Conservation (phyloP, 768 basidiomycete species). For the Leucocoprinus sp. region DNA sequence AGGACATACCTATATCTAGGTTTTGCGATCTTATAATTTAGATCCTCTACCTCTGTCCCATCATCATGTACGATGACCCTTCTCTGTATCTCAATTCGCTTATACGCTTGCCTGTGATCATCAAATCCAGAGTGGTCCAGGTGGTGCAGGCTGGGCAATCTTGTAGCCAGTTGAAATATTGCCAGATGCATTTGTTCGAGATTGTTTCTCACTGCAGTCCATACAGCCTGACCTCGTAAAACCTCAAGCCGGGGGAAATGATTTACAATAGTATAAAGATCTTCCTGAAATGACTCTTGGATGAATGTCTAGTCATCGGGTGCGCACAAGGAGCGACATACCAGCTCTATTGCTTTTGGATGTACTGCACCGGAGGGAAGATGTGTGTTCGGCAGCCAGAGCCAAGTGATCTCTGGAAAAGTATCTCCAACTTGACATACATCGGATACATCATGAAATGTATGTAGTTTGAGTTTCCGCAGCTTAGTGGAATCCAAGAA, state of each 20-base stretch:
- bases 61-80: slow-evolving; percentile 11
- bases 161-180: slow-evolving; percentile 30
- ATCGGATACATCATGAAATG: slow-evolving; percentile 21
- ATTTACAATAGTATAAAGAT: slow-evolving; percentile 33
- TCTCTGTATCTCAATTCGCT: slow-evolving; percentile 31
- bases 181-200: slow-evolving; percentile 32
- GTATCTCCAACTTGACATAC: slow-evolving; percentile 25
- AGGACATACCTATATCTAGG: slow-evolving; percentile 23
- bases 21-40: slow-evolving; percentile 26
- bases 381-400: slow-evolving; percentile 27
- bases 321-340: slow-evolving; percentile 13
- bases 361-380: slow-evolving; percentile 15
- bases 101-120: slow-evolving; percentile 24
- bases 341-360: slow-evolving; percentile 20
- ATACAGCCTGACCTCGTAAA: slow-evolving; percentile 34
- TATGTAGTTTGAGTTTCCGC: slow-evolving; percentile 25
- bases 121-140: slow-evolving; percentile 33
- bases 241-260: slow-evolving; percentile 34
- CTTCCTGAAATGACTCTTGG: slow-evolving; percentile 16
- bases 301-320: not conserved
- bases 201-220: slow-evolving; percentile 29
- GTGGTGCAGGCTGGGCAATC: slow-evolving; percentile 33
- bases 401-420: slow-evolving; percentile 33
- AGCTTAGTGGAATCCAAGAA: slow-evolving; percentile 23
- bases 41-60: slow-evolving; percentile 17